Conservation (phyloP, 2,329 filamentous ascomycete genomes). For the Chaetomium olivaceum region DNA sequence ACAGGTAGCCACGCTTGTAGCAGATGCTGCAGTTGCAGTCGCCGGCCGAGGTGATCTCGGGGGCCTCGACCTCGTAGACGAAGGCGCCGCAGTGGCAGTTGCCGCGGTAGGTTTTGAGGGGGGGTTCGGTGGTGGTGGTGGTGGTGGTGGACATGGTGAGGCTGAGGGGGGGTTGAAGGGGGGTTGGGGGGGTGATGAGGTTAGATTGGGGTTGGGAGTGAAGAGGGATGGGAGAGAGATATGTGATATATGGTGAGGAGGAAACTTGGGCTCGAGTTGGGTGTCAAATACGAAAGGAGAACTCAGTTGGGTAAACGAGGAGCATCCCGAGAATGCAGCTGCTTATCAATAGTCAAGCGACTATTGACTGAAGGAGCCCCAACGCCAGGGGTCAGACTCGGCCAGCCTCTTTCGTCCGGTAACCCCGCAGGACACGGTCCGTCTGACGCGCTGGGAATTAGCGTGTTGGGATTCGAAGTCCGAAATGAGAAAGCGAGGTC, state of each 20-base stretch:
- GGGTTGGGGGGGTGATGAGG: neutral
- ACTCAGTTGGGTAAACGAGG: neutral
- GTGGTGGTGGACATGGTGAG: constrained; percentile 20
- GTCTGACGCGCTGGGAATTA: neutral
- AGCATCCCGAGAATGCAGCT: neutral
- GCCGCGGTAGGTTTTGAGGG: constrained; percentile 46
- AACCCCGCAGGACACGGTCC: neutral
- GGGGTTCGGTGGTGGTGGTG: constrained; percentile 12
- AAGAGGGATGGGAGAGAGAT: too few species aligned
- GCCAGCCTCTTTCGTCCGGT: neutral
- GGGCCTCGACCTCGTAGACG: constrained; percentile 52
- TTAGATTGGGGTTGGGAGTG: neutral
- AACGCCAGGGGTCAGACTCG: neutral
- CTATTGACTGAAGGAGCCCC: neutral
- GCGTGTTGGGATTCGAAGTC: neutral
- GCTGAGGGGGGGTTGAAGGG: neutral
- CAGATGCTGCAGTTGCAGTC: constrained; percentile 71
- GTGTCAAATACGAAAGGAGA: neutral
- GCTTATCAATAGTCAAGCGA: too few species aligned
- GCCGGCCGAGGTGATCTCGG: constrained; percentile 57
- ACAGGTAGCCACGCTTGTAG: constrained; percentile 50
- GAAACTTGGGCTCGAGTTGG: neutral
- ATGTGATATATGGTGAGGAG: too few species aligned
- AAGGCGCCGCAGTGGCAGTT: constrained; percentile 60
- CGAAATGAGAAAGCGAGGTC: neutral